Conservation (phyloP, 805 yeast genomes). For the Tetrapisispora fleetii region DNA sequence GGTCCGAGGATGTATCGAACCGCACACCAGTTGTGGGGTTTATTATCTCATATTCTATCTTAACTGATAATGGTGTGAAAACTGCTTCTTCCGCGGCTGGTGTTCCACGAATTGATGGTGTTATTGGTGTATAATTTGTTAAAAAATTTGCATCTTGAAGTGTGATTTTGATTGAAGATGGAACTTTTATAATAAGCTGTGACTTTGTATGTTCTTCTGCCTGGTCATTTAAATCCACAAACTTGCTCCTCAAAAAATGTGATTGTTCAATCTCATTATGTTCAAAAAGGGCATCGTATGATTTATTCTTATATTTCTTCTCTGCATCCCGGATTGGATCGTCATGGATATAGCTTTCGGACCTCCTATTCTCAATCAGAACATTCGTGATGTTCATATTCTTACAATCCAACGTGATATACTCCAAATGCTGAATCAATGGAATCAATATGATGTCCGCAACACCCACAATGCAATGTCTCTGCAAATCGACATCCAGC, state of each 20-base stretch:
- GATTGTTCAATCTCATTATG: constrained; percentile 27
- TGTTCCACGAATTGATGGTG: constrained; percentile 34
- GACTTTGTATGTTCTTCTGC: constrained; percentile 24
- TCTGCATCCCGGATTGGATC: constrained; percentile 16
- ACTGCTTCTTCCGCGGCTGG: constrained; percentile 36
- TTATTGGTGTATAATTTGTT: constrained; percentile 31
- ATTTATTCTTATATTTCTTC: constrained; percentile 8
- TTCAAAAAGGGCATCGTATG: constrained; percentile 11
- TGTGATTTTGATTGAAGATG: constrained; percentile 41
- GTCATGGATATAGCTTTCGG: constrained; percentile 27
- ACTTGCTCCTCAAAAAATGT: constrained; percentile 25
- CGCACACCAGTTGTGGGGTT: constrained; percentile 67
- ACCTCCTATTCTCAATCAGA: constrained; percentile 49
- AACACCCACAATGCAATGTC: constrained; percentile 49
- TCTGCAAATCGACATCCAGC: constrained; percentile 69
- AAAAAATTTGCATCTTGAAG: constrained; percentile 41
- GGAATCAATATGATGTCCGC: constrained; percentile 83
- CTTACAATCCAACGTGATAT: constrained; percentile 69
- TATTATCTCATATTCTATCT: constrained; percentile 52
- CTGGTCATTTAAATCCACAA: constrained; percentile 22
- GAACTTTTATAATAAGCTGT: constrained; percentile 25
- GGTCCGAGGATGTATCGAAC: constrained; percentile 41
- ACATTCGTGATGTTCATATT: constrained; percentile 58
- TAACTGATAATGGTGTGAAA: constrained; percentile 65
- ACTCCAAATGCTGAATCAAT: constrained; percentile 42